Conservation (phyloP, 495 filamentous ascomycete genomes). For the Saxophila tyrrhenica region DNA sequence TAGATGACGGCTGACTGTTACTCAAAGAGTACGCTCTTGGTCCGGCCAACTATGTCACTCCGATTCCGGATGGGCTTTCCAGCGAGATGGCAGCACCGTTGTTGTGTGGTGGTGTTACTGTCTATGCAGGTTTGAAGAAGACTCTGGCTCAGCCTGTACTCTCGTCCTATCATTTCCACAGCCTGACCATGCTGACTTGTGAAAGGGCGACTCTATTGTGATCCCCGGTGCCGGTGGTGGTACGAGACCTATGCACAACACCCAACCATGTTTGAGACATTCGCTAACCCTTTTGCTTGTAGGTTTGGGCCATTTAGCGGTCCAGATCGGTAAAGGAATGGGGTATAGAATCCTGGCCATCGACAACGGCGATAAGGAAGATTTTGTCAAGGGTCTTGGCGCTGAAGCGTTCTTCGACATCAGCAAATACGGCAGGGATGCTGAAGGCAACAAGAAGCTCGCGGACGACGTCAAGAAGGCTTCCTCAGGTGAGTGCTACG, state of each 20-base stretch:
- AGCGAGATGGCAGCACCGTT: constrained; percentile 34
- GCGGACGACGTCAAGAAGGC: not conserved
- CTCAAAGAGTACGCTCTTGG: constrained; percentile 64
- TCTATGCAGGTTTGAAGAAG: constrained; percentile 88
- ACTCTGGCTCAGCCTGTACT: constrained; percentile 46
- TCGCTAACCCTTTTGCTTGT: too few species aligned
- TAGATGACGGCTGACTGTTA: too few species aligned
- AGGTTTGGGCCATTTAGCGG: constrained; percentile 71
- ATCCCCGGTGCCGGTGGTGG: constrained; percentile 86
- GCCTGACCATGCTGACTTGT: not conserved
- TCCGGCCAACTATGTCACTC: constrained; percentile 73
- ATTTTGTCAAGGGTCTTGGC: constrained; percentile 46
- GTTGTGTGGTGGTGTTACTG: constrained; percentile 72
- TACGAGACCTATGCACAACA: too few species aligned
- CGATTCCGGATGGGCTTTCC: constrained; percentile 60
- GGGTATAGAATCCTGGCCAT: constrained; percentile 57
- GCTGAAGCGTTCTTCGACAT: constrained; percentile 61
- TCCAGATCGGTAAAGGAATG: constrained; percentile 60
- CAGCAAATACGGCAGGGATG: constrained; percentile 44
- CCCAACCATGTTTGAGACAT: too few species aligned
- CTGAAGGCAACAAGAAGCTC: constrained; percentile 36
- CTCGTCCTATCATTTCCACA: not conserved
- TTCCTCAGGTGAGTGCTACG: not conserved
- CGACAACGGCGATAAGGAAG: constrained; percentile 52
- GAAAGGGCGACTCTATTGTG: constrained; percentile 63